Base-by-base conservation (phyloP, 2,329 filamentous ascomycete species). In the Arthroderma sp. region DNA sequence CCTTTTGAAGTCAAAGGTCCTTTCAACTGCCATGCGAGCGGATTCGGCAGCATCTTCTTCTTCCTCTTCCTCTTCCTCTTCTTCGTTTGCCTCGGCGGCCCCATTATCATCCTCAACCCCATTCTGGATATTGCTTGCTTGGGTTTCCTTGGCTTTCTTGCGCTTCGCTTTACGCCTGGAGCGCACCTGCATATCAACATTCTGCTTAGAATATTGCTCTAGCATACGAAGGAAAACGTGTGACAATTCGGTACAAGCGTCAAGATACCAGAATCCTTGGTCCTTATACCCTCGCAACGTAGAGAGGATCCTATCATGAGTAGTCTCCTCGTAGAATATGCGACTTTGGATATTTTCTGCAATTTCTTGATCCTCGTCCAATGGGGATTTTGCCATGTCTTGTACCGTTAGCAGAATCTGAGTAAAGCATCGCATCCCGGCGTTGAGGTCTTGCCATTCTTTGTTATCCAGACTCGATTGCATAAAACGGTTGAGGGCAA, bases 241-340 rank as follows among this genome's bases (percentile, higher is more conserved):
- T 0, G 84, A 75, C 34, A 96, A 77, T 56, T 98, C 89, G 1
- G 89, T 96, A 47, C 83, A 82, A 4, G 88, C 83, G 63, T 98
- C 88, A 1, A 98, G 73, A 54, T 95, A 98, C 45, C 87, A 85
- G 54, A 95, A 91, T 0, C 86, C 84, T 65, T 96, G 91, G 48
- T 89, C 86, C 53, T 93, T 94, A 68, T 93, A 96, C n/a, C 75
- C 81, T 50, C 82, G 75, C 1, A 89, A 72, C 43, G 95, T 83
- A 48, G 80, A 77, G 29, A 89, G 75, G 42, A 98, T 77, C 27
- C 84, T 75, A 50, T 98, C 89, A 57, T 98, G 88, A 0, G 88
- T 95, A 0, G 85, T 78, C 58, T 96, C 87, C 63, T 98, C 91
- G 65, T 98, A 98, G 62, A 98, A 98, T n/a, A 98, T 86, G 49